Evolutionary conservation across 495 filamentous ascomycete species (phyloP), one percentile per base, ranked within the genome.

Genomic region (Cenococcum geophilum): DNA sequence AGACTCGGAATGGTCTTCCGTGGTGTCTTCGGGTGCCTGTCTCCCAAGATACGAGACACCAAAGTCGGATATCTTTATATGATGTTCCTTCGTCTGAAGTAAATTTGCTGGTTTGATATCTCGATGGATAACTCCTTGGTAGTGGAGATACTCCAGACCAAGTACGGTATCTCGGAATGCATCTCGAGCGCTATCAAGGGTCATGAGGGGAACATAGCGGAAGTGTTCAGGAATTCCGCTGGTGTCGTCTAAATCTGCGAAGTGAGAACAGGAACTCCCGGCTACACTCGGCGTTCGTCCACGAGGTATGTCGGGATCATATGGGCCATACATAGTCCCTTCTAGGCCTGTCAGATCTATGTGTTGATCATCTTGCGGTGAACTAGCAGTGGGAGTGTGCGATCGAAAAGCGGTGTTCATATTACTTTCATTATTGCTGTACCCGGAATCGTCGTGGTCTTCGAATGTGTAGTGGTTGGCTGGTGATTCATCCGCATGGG

Each of bases 101-200:
- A 99, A 80, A 72, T 99, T 99, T n/a, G 92, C 91, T 0, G 93
- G 93, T 72, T 99, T 99, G 76, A 99, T 99, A 71, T 99, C 93
- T 34, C 93, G 89, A 71, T 99, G 93, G 47, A 97, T 91, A 47
- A 99, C 92, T 34, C 91, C 91, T 74, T 97, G 89, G 68, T 90
- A 97, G 67, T 99, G 93, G 5, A 99, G 80, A 70, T 96, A 97
- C 69, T 97, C 95, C 25, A 99, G 75, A 23, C 93, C 93, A 23
- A 97, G 80, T 0, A 99, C 86, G 0, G 95, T 95, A 71, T 97
- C 93, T 47, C 93, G 80, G 74, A 99, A 97, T 0, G 89, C 89
- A 32, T 83, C 84, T 21, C 91, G 85, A n/a, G 91, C 87, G 68
- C 91, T 82, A n/a, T 80, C 77, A 23, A 97, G 77, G 10, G 92